Percentiles rank a stretch among this genome's conserved stretches.
Conservation (phyloP, 2,329 filamentous ascomycete species). For the Microdochium paspali region DNA sequence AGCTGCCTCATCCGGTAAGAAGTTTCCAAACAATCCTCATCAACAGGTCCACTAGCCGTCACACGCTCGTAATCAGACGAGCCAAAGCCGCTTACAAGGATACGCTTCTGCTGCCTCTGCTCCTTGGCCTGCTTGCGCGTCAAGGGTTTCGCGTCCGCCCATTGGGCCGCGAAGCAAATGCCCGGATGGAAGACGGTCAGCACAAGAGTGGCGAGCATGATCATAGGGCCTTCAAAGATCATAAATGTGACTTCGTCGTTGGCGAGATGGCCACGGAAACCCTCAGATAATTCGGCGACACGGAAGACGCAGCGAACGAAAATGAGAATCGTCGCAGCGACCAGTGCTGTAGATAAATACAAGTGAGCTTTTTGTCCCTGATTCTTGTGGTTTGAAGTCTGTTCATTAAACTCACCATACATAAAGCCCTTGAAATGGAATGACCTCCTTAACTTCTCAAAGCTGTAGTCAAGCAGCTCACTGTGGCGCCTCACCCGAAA, state of each 20-base stretch:
- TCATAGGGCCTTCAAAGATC: slow-evolving; percentile 30
- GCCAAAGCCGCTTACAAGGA: background rate
- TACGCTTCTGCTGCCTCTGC: background rate
- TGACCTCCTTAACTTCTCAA: background rate
- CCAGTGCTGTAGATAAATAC: slow-evolving; percentile 12
- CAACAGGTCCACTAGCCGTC: background rate
- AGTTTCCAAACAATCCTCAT: background rate
- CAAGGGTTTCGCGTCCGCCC: slow-evolving; percentile 1
- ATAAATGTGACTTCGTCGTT: slow-evolving; percentile 34
- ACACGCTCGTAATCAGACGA: background rate
- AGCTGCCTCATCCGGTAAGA: background rate
- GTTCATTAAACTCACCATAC: background rate
- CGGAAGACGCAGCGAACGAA: slow-evolving; percentile 47
- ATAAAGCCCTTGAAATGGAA: background rate
- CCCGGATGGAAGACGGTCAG: slow-evolving; percentile 22
- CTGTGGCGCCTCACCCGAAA: slow-evolving; percentile 8
- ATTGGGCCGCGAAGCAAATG: slow-evolving; percentile 3
- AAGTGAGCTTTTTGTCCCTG: background rate
- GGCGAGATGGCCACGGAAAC: slow-evolving; percentile 41
- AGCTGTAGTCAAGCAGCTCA: background rate
- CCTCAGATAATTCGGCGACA: slow-evolving; percentile 45
- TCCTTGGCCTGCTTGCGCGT: background rate
- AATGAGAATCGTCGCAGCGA: slow-evolving; percentile 42
- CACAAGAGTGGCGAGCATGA: slow-evolving; percentile 15
- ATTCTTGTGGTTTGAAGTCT: background rate